Conservation (phyloP, 2,329 filamentous ascomycete species). For the Aspergillus pseudoterreus region DNA sequence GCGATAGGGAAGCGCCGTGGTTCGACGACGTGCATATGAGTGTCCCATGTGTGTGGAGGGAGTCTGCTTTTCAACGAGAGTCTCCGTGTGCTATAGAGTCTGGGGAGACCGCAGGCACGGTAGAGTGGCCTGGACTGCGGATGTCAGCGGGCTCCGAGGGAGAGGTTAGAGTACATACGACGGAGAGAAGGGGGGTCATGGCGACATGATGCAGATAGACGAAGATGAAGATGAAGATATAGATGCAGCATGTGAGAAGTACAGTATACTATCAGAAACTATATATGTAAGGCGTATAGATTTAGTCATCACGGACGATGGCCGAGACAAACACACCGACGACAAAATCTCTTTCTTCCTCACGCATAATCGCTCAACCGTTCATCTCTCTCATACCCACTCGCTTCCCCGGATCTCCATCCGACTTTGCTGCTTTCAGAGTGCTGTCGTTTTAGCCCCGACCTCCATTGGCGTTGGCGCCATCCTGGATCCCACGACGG, state of each 20-base stretch:
- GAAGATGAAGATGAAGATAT: background rate
- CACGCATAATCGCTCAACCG: background rate
- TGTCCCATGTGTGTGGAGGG: slow-evolving; percentile 52
- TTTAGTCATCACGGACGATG: background rate
- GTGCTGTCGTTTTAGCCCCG: background rate
- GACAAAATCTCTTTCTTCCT: background rate
- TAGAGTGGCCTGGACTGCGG: too few species aligned
- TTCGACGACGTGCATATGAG: slow-evolving; percentile 62
- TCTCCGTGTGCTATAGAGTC: background rate
- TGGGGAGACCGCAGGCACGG: too few species aligned
- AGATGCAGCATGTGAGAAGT: too few species aligned
- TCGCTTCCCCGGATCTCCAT: background rate
- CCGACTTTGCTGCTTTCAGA: background rate
- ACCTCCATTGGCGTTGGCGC: slow-evolving; percentile 6
- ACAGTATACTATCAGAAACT: too few species aligned
- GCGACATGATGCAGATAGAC: background rate
- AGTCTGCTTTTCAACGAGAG: slow-evolving; percentile 20
- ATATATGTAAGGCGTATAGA: too few species aligned
- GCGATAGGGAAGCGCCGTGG: slow-evolving; percentile 50
- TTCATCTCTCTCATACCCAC: background rate
- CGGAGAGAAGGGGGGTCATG: too few species aligned
- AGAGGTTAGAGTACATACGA: too few species aligned
- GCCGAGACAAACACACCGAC: background rate
- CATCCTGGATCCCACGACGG: background rate
- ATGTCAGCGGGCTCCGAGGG: too few species aligned